Evolutionary conservation across 2,329 filamentous ascomycete genomes (phyloP).

Genomic region (Fonsecaea multimorphosa): DNA sequence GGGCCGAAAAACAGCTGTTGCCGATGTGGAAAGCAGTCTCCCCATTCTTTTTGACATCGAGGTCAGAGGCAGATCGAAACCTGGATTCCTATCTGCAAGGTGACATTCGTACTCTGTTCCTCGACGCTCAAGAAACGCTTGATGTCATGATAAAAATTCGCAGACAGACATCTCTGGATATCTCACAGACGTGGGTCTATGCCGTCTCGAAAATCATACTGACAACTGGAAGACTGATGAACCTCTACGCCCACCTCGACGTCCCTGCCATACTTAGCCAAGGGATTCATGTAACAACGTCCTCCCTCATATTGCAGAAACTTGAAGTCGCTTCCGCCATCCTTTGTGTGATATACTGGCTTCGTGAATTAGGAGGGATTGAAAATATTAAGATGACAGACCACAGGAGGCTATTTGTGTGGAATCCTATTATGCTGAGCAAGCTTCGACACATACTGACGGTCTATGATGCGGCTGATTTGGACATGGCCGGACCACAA

Average conservation of each 20-base stretch:
- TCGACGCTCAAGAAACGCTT: constrained; percentile 1
- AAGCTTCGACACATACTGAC: not conserved
- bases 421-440: constrained; percentile 11
- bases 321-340: constrained; percentile 6
- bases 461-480: not conserved
- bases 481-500: not conserved
- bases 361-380: constrained; percentile 13
- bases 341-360: constrained; percentile 18
- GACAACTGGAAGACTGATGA: constrained; percentile 12
- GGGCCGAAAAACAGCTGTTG: constrained; percentile 9
- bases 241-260: constrained; percentile 9
- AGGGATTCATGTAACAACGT: no score
- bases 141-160: constrained; percentile 1
- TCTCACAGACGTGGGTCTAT: constrained; percentile 9
- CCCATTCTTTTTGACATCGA: not conserved
- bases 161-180: not conserved
- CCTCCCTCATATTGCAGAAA: not conserved
- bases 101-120: constrained; percentile 6
- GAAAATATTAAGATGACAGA: constrained; percentile 7
- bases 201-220: constrained; percentile 13
- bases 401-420: constrained; percentile 4
- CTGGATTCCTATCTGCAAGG: constrained; percentile 11
- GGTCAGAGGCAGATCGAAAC: constrained; percentile 3
- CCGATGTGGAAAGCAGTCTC: constrained; percentile 13
- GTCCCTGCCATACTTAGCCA: not conserved